Base-by-base conservation (phyloP, 768 basidiomycete species). In the Trametopsis cervina region DNA sequence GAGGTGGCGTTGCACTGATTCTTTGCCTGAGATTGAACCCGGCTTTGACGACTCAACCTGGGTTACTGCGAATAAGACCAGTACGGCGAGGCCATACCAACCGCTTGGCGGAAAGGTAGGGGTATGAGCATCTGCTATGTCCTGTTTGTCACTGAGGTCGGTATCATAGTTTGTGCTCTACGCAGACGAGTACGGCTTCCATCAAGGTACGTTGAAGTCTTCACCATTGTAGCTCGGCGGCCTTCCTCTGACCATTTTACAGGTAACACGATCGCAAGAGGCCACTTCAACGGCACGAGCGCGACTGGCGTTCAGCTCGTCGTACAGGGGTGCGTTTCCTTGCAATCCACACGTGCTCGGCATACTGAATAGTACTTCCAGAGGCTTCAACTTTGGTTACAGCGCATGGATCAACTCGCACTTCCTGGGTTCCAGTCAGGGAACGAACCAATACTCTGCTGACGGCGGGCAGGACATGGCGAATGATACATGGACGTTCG, bases 11-110 rank as follows among this genome's bases (percentile, higher is more conserved):
- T 63, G 50, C 41, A 38, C 41, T 4, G 63, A 65, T 52, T 56
- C 59, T 4, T 42, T 65, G 11, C 65, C 65, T 3, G 65, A 66
- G 54, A 51, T 57, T n/a, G 27, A 45, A 26, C 17, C 22, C 12
- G 49, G 25, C 6, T 66, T 59, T 47, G 63, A 64, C 42, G 65
- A 65, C 46, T 51, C 49, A 15, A 21, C 35, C 12, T 62, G 59
- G 62, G 52, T 57, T 18, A 46, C 42, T 18, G 63, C 59, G 11
- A 56, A 61, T 49, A 55, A 61, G 40, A 63, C 59, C n/a, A 54
- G 48, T 11, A 61, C 64, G 11, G 41, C 26, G 26, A 57, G 59
- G 36, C 62, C 63, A 15, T 55, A 51, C 42, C 51, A 55, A 39
- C 49, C 50, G 42, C 47, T 45, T 40, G 44, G 27, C 5, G 53